Evolutionary conservation across 176 grass and related monocot genomes (phyloP), one percentile per base, ranked within the genome.

Genomic region (Dactylis glomerata): DNA sequence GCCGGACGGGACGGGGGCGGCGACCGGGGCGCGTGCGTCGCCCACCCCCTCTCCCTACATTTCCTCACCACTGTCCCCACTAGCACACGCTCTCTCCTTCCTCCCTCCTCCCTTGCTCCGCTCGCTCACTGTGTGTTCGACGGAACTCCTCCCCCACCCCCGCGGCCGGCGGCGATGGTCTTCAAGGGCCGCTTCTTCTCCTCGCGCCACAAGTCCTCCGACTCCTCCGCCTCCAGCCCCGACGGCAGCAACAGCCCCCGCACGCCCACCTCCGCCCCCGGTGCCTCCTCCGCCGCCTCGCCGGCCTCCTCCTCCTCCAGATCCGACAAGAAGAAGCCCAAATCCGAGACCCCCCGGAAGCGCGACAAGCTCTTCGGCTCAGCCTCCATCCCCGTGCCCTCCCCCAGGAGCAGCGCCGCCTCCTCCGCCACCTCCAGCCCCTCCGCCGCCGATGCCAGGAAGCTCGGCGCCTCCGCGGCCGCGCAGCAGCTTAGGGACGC

Each of bases 111-210:
- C 10, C 24, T 32, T 67, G 17, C 67, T 83, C 68, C 15, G 75
- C 89, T 42, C 76, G 71, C 11, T 64, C 65, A 9, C 16, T 37
- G 24, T 57, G 68, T 84, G 89, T 75, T 91, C 86, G 83, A 83
- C 68, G 55, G 57, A 87, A 79, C 66, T n/a, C 88, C 83, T 32
- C 59, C 76, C 46, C 10, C 54, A 37, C 7, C 16, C 62, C 36
- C 55, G 66, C 67, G 37, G 50, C 13, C 16, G 80, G 20, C 27
- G 46, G 57, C 38, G 65, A 96, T 99, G 97, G 93, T 99, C 84
- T 99, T 99, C 92, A 99, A 92, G 84, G 93, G 91, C 32, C 86
- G 96, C 49, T 99, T 99, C 86, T 99, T 99, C 92, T 95, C 94
- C 32, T 94, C 93, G 37, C 88, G 92, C 42, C 90, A 92, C 81